Base-by-base conservation (phyloP, 345 rosid genomes). In the Conringia planisiliqua region DNA sequence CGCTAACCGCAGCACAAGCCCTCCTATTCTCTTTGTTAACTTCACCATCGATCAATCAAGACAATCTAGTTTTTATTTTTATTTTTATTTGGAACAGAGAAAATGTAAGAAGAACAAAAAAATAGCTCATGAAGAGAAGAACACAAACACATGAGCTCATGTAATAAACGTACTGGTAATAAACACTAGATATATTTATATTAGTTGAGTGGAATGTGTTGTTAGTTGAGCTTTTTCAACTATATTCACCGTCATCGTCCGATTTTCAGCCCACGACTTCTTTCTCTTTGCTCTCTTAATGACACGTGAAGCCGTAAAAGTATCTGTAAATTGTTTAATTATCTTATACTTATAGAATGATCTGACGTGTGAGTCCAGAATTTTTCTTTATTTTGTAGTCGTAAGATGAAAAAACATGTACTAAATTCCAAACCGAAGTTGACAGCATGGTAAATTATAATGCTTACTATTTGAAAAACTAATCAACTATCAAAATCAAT, bases 211-310 rank as follows among this genome's bases (percentile, higher is more conserved):
- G 27, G 29, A 68, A 63, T 52, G 40, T 62, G 57, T 57, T 55
- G 86, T 82, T 88, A 67, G 96, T 79, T 87, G 93, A 72, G 80
- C 63, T 77, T 47, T 56, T 84, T 72, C 90, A 86, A 62, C 88
- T 76, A 78, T 66, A 3, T 76, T 72, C 83, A 61, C 80, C 81
- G 63, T 73, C 79, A 57, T 48, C 76, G 42, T 62, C 56, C 35
- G 17, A 57, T 46, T 64, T 61, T 69, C 73, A 68, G 70, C 65
- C 5, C 50, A 69, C 51, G 58, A 69, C 20, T 42, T 63, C 2
- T 70, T 42, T 52, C 29, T 22, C 11, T 47, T 56, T 24, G 63
- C 4, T 51, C 27, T 51, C 16, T 74, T 27, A 22, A 6, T 17
- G 66, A 76, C 75, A 76, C 33, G 66, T 63, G 66, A 14, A 62